These are phyloP conservation scores for Magnaporthiopsis poae DNA, from an alignment of 2,329 filamentous ascomycete genomes.

Conservation along the genomic window DNA sequence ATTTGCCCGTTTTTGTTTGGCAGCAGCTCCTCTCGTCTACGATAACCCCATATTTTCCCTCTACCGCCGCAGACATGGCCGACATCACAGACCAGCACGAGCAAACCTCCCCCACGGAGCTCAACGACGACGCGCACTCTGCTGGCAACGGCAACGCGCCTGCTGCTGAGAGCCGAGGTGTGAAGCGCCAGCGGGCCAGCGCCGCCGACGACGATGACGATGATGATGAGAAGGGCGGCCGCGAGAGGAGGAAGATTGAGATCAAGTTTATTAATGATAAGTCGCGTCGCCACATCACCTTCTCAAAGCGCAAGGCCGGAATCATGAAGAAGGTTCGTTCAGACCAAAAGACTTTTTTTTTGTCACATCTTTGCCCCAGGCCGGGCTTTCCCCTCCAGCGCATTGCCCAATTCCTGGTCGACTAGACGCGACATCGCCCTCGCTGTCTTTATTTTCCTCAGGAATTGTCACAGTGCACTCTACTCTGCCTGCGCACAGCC, in stretches of 20 bases:
- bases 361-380: not conserved
- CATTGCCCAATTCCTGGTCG: not conserved
- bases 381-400: not conserved
- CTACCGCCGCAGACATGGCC: conserved; percentile 46
- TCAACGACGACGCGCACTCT: conserved; percentile 57
- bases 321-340: conserved; percentile 98
- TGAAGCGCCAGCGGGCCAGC: conserved; percentile 79
- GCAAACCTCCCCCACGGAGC: conserved; percentile 62
- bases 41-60: not conserved
- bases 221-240: conserved; percentile 92
- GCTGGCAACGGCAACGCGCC: conserved; percentile 63
- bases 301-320: conserved; percentile 98
- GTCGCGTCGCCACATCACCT: conserved; percentile 97
- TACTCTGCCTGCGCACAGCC: not conserved
- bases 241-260: conserved; percentile 98
- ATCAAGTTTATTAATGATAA: conserved; percentile 99
- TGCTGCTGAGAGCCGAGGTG: conserved; percentile 62
- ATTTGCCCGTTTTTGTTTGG: conserved; percentile 36
- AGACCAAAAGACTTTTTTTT: conserved; percentile 6
- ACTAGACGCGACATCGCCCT: not conserved
- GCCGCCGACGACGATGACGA: conserved; percentile 90
- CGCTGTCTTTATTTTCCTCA: not conserved
- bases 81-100: conserved; percentile 72
- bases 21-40: conserved; percentile 1
- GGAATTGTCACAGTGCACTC: not conserved